These are phyloP conservation scores for Simmondsia chinensis DNA, from an alignment of 148 eudicot species.

Conservation along the genomic window DNA sequence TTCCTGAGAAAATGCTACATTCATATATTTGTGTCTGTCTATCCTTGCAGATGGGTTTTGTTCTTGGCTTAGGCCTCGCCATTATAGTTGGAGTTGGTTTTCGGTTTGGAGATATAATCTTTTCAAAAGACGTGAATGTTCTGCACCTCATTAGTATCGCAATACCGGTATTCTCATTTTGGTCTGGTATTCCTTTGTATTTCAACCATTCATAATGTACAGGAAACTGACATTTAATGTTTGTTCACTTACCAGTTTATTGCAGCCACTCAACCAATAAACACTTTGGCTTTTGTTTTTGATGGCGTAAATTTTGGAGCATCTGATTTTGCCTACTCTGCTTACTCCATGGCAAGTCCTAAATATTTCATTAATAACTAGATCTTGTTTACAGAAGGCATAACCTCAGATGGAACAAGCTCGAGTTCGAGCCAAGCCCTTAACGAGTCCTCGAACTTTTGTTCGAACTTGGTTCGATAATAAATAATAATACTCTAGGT, in stretches of 20 bases:
- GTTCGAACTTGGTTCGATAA: too few relatives aligned
- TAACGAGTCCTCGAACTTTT: too few relatives aligned
- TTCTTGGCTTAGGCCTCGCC: conserved; percentile 25
- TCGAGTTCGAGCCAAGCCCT: too few relatives aligned
- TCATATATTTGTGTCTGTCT: not conserved
- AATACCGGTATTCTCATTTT: conserved; percentile 27
- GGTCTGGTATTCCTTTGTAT: not conserved
- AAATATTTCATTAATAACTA: too few relatives aligned
- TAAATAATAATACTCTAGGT: too few relatives aligned
- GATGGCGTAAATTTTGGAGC: conserved; percentile 59
- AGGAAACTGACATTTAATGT: not conserved
- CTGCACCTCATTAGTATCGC: conserved; percentile 24
- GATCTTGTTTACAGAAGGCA: too few relatives aligned
- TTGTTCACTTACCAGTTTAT: conserved; percentile 29
- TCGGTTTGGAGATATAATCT: conserved; percentile 16
- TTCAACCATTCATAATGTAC: not conserved
- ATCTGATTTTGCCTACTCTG: conserved; percentile 47
- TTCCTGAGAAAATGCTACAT: not conserved
- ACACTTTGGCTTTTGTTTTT: conserved; percentile 47
- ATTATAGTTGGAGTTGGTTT: conserved; percentile 18
- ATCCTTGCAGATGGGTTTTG: conserved; percentile 28
- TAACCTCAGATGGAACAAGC: too few relatives aligned
- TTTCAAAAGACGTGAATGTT: conserved; percentile 24
- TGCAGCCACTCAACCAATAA: conserved; percentile 52
- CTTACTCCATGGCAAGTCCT: conserved; percentile 49